These are phyloP conservation scores for Rubia peregrina DNA, from an alignment of 305 asterid genomes.

Conservation along the genomic window DNA sequence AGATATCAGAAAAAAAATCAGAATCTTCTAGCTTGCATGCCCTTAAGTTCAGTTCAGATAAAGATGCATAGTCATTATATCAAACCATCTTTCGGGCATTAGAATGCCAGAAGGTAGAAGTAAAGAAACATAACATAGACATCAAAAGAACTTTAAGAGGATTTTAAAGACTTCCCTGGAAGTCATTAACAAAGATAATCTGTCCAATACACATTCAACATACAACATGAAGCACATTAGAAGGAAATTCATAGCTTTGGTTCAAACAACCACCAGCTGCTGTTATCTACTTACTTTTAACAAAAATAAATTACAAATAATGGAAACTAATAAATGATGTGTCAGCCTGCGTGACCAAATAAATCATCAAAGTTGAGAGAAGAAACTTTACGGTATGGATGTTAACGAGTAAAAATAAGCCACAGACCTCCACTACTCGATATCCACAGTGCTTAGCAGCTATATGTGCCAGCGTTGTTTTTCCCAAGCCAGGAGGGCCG, in stretches of 20 bases:
- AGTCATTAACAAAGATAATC: too few relatives aligned
- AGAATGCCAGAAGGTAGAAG: background rate
- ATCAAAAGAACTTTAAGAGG: too few relatives aligned
- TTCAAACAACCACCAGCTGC: background rate
- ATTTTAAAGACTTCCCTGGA: too few relatives aligned
- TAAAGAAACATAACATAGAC: background rate
- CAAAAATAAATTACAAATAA: background rate
- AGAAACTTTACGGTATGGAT: background rate
- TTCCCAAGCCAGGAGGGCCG: conserved; percentile 99
- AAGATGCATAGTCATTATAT: background rate
- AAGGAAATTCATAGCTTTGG: background rate
- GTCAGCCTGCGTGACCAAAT: background rate
- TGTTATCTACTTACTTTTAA: background rate
- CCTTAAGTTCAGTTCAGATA: background rate
- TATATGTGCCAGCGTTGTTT: conserved; percentile 98
- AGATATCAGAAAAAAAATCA: background rate
- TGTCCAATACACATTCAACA: background rate
- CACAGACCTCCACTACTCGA: conserved; percentile 83
- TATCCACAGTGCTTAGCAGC: conserved; percentile 98
- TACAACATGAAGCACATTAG: background rate
- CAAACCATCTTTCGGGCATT: background rate
- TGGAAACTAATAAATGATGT: background rate
- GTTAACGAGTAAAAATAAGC: background rate
- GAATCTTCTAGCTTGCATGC: conserved; percentile 4
- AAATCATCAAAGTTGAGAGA: background rate